phyloP scores from a whole-genome alignment of 345 rosid species.

The Dimocarpus longan region DNA sequence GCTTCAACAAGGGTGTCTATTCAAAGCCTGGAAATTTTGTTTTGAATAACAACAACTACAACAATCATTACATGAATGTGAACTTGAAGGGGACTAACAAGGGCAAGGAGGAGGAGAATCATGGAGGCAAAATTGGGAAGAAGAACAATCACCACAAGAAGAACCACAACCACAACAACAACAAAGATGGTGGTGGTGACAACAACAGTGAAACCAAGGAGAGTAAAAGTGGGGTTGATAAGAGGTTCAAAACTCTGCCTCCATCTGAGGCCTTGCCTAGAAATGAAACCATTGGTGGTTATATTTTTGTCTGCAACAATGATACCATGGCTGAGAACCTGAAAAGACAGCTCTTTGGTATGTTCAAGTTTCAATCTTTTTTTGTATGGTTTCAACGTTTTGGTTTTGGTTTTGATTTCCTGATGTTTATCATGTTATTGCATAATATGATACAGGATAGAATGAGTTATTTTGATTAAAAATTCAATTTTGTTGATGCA shows the following conservation, averaged over 20 bases:
- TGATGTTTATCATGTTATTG: no score
- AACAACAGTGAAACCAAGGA: constrained; percentile 41
- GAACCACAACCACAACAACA: constrained; percentile 30
- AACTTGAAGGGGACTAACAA: constrained; percentile 44
- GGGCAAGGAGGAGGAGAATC: constrained; percentile 56
- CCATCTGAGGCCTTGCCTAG: constrained; percentile 89
- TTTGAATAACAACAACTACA: constrained; percentile 37
- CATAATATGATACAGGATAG: no score
- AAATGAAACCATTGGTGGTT: constrained; percentile 90
- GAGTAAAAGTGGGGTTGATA: constrained; percentile 44
- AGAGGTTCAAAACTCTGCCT: constrained; percentile 97
- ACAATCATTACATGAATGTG: constrained; percentile 37
- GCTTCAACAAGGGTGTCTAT: constrained; percentile 75
- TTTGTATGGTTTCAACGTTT: not conserved
- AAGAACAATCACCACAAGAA: constrained; percentile 56
- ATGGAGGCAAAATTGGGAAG: constrained; percentile 50
- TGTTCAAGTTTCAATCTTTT: not conserved
- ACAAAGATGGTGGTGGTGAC: constrained; percentile 22
- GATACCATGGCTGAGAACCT: constrained; percentile 98
- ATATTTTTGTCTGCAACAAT: constrained; percentile 98
- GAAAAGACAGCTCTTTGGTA: constrained; percentile 89
- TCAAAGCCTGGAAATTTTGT: constrained; percentile 39
- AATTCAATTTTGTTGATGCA: not conserved
- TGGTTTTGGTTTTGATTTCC: not conserved
- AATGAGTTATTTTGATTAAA: no score